Evolutionary conservation across 441 rosid species (phyloP).

Genomic region (Raphanus hybrid): DNA sequence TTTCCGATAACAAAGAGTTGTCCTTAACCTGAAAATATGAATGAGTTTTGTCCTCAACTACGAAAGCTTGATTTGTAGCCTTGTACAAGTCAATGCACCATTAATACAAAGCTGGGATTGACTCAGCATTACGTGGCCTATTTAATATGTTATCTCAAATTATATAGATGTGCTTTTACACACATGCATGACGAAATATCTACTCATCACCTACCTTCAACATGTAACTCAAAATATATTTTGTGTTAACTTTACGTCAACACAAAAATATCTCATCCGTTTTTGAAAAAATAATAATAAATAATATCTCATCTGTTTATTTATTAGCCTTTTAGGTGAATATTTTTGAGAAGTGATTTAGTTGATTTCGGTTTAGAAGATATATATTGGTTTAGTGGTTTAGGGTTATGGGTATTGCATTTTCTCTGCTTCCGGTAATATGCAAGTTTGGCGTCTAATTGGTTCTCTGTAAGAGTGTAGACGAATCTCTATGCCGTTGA

Average conservation of each 20-base stretch:
- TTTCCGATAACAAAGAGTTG: not conserved
- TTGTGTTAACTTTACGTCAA: not conserved
- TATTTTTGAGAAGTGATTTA: not conserved
- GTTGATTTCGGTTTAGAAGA: not conserved
- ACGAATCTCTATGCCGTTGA: slow-evolving; percentile 18
- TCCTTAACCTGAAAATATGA: slow-evolving; percentile 27
- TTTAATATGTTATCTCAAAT: slow-evolving; percentile 29
- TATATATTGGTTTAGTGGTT: not conserved
- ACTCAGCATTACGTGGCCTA: slow-evolving; percentile 41
- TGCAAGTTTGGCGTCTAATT: not conserved
- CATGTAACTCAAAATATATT: not conserved
- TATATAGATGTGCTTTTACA: slow-evolving; percentile 9
- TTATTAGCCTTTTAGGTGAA: not conserved
- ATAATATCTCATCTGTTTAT: not conserved
- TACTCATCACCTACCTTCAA: slow-evolving; percentile 25
- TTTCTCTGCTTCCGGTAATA: not conserved
- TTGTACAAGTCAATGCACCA: slow-evolving; percentile 19
- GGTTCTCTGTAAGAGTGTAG: not conserved
- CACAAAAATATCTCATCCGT: not conserved
- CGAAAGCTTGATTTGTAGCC: slow-evolving; percentile 14
- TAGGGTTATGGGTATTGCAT: not conserved
- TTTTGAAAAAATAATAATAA: not conserved
- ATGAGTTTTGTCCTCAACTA: slow-evolving; percentile 33
- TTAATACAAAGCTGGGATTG: slow-evolving; percentile 12
- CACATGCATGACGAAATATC: slow-evolving; percentile 38